phyloP scores from a whole-genome alignment of 495 filamentous ascomycete genomes.

The Hypoxylon fragiforme region DNA sequence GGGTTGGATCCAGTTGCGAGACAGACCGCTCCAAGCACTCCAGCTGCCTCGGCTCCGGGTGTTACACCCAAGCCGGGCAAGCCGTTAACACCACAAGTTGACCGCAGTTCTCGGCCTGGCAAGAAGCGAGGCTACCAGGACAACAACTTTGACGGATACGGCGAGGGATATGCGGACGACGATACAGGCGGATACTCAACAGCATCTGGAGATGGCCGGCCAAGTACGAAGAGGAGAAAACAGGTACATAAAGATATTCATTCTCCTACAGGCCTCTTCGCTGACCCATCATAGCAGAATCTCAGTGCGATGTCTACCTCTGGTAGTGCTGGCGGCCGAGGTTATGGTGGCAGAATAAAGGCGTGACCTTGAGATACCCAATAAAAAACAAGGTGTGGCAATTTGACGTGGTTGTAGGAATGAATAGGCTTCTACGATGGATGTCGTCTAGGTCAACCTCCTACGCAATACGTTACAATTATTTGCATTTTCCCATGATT shows the following conservation, averaged over 20 bases:
- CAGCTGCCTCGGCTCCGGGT: conserved; percentile 29
- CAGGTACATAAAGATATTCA: conserved; percentile 50
- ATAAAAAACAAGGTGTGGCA: conserved; percentile 9
- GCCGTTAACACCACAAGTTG: conserved; percentile 38
- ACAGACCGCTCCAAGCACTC: conserved; percentile 44
- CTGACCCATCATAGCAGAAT: conserved; percentile 40
- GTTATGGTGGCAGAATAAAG: conserved; percentile 24
- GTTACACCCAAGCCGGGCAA: conserved; percentile 41
- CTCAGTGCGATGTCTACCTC: conserved; percentile 13
- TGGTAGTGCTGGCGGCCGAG: conserved; percentile 6
- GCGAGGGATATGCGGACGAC: conserved; percentile 56
- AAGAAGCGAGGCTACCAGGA: conserved; percentile 59
- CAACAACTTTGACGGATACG: conserved; percentile 60
- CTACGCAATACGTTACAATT: conserved; percentile 1
- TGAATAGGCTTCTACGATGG: conserved; percentile 1
- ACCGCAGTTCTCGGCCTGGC: conserved; percentile 35
- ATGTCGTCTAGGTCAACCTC: background rate
- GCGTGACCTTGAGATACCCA: conserved; percentile 34
- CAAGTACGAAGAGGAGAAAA: conserved; percentile 56
- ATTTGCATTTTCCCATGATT: conserved; percentile 39
- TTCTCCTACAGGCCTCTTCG: conserved; percentile 32
- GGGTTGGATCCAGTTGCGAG: conserved; percentile 43
- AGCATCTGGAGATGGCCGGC: conserved; percentile 54
- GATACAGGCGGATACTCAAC: conserved; percentile 57
- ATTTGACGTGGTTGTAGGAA: conserved; percentile 11